These are phyloP conservation scores for Rhodotorula sp. DNA, from an alignment of 1,284 basidiomycete genomes.

Conservation along the genomic window DNA sequence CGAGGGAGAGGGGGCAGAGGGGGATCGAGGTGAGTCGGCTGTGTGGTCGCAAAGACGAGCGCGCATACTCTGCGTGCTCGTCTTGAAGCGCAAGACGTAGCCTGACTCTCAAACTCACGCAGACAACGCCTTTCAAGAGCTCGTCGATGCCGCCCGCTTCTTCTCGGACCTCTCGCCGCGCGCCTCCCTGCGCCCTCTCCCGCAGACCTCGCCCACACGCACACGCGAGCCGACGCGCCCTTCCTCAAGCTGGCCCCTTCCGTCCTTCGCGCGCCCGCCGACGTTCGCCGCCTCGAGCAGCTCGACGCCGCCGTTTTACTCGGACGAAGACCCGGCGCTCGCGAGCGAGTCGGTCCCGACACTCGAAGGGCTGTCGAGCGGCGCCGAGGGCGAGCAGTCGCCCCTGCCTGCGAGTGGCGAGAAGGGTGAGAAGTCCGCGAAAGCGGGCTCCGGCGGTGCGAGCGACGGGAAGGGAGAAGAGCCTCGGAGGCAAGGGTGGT, in stretches of 20 bases:
- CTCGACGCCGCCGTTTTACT: background rate
- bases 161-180: constrained; percentile 33
- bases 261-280: background rate
- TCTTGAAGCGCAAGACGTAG: no score
- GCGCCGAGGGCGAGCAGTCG: constrained; percentile 2
- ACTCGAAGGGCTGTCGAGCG: constrained; percentile 22
- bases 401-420: background rate
- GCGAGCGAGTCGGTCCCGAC: constrained; percentile 26
- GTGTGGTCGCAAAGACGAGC: no score
- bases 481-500: background rate
- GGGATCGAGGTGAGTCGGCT: constrained; percentile 7
- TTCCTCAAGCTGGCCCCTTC: background rate
- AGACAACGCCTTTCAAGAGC: constrained; percentile 30
- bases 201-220: constrained; percentile 3
- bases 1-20: constrained; percentile 8
- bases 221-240: constrained; percentile 11
- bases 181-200: background rate
- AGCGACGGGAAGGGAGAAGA: background rate
- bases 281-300: background rate
- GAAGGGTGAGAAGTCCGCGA: background rate
- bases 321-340: constrained; percentile 16
- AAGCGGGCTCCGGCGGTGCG: background rate
- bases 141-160: constrained; percentile 28
- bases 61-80: no score
- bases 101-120: background rate